phyloP scores from a whole-genome alignment of 495 filamentous ascomycete genomes.

The Lasiosphaeria hispida region DNA sequence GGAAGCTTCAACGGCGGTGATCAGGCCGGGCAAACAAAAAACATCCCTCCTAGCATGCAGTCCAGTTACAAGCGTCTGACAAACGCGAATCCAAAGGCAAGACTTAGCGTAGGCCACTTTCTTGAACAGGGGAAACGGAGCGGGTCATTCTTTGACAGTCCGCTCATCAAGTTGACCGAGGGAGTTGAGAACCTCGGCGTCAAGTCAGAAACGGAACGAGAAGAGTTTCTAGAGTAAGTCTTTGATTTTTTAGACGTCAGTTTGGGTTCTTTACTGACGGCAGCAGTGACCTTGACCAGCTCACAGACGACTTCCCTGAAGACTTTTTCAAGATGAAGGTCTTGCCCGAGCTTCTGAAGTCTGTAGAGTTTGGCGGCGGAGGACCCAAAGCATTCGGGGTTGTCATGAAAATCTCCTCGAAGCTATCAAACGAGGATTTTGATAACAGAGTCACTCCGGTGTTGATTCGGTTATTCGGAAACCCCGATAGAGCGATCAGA shows the following conservation, averaged over 20 bases:
- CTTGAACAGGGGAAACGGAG: conserved; percentile 81
- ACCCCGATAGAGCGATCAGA: conserved; percentile 86
- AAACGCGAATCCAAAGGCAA: conserved; percentile 82
- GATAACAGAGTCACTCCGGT: conserved; percentile 80
- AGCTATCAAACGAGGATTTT: conserved; percentile 86
- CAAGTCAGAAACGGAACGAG: conserved; percentile 78
- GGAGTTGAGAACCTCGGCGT: conserved; percentile 88
- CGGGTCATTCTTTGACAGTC: conserved; percentile 87
- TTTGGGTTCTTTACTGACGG: conserved; percentile 21
- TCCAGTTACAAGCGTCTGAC: conserved; percentile 83
- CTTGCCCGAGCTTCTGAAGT: conserved; percentile 91
- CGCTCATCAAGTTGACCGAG: conserved; percentile 85
- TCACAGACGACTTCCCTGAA: conserved; percentile 91
- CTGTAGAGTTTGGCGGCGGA: conserved; percentile 94
- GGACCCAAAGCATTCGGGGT: conserved; percentile 86
- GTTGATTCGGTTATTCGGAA: conserved; percentile 81
- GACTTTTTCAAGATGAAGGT: conserved; percentile 98
- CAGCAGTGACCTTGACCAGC: conserved; percentile 72
- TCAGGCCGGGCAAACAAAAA: conserved; percentile 79
- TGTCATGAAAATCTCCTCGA: conserved; percentile 84
- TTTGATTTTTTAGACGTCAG: conserved; percentile 16
- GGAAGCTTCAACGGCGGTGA: conserved; percentile 68
- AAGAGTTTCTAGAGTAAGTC: conserved; percentile 77
- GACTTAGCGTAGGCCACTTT: conserved; percentile 81
- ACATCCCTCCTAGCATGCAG: conserved; percentile 82